phyloP scores from a whole-genome alignment of 495 filamentous ascomycete genomes.

The Parathielavia appendiculata region DNA sequence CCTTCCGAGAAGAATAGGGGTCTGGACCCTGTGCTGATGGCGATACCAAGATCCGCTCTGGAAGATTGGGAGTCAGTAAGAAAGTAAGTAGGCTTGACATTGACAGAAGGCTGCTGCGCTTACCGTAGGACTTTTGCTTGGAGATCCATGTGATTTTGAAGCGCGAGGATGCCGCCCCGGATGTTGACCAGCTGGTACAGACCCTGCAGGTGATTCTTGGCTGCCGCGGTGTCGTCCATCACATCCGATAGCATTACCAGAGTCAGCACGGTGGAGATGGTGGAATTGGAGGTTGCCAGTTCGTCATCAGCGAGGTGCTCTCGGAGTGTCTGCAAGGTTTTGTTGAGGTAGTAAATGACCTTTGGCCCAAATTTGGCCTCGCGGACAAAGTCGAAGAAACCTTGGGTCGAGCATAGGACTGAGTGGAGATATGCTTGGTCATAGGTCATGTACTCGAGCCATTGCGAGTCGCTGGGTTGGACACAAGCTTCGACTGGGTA shows the following conservation, averaged over 20 bases:
- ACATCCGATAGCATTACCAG: conserved; percentile 31
- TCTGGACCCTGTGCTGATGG: conserved; percentile 4
- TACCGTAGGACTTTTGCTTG: conserved; percentile 24
- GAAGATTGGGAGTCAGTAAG: not conserved
- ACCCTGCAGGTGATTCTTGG: conserved; percentile 34
- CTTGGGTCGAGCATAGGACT: conserved; percentile 14
- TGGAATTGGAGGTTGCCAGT: conserved; percentile 22
- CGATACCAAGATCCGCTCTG: conserved; percentile 12
- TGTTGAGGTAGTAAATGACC: conserved; percentile 10
- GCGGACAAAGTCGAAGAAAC: conserved; percentile 15
- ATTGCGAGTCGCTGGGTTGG: conserved; percentile 4
- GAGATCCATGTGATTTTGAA: conserved; percentile 16
- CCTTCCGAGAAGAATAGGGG: conserved; percentile 14
- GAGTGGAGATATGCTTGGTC: conserved; percentile 22
- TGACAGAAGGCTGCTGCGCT: not conserved
- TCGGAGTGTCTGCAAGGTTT: conserved; percentile 11
- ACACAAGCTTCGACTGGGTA: conserved; percentile 20
- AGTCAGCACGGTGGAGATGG: conserved; percentile 31
- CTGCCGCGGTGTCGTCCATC: conserved; percentile 24
- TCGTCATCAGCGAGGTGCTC: conserved; percentile 10
- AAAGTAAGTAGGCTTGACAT: no score
- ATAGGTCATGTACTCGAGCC: conserved; percentile 17
- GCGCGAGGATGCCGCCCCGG: conserved; percentile 28
- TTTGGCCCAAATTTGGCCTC: not conserved
- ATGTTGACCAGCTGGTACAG: conserved; percentile 34